A percentile compares a stretch with the other conserved stretches of the same genome.
phyloP scores from a whole-genome alignment of 106 monocot species.

The Amphibolis antarctica region DNA sequence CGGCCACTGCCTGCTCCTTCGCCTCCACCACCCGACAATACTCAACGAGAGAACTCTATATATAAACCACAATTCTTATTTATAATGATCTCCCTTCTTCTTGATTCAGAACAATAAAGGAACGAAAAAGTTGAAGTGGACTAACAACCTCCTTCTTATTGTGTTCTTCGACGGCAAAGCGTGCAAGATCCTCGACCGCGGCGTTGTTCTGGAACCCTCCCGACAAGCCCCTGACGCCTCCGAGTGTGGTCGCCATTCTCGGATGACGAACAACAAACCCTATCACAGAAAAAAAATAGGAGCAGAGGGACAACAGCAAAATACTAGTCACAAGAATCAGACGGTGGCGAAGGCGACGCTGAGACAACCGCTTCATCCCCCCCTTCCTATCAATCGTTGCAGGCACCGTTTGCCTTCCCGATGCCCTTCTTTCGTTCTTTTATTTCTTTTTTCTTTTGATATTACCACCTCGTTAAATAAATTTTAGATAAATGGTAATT shows the following conservation, averaged over 20 bases:
- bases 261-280: not conserved
- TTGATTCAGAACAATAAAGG: not conserved
- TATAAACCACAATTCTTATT: not conserved
- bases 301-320: too few species aligned
- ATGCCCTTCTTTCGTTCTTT: too few species aligned
- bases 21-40: constrained; percentile 18
- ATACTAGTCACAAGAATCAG: too few species aligned
- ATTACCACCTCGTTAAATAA: too few species aligned
- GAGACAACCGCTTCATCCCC: too few species aligned
- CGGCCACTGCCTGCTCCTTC: constrained; percentile 21
- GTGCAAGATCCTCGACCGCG: constrained; percentile 1
- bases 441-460: too few species aligned
- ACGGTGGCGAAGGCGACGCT: too few species aligned
- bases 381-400: too few species aligned
- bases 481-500: too few species aligned
- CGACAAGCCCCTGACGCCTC: constrained; percentile 9
- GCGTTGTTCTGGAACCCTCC: constrained; percentile 3
- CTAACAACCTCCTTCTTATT: constrained; percentile 17
- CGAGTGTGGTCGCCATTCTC: constrained; percentile 13
- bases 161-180: constrained; percentile 16
- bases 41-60: constrained; percentile 18
- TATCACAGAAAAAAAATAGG: too few species aligned
- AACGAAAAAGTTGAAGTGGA: not conserved
- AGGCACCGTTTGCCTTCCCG: too few species aligned
- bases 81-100: not conserved